Evolutionary conservation across 164 flowering plant genomes (phyloP), one percentile per base, ranked within the genome.

Genomic region (Vitis amurensis): DNA sequence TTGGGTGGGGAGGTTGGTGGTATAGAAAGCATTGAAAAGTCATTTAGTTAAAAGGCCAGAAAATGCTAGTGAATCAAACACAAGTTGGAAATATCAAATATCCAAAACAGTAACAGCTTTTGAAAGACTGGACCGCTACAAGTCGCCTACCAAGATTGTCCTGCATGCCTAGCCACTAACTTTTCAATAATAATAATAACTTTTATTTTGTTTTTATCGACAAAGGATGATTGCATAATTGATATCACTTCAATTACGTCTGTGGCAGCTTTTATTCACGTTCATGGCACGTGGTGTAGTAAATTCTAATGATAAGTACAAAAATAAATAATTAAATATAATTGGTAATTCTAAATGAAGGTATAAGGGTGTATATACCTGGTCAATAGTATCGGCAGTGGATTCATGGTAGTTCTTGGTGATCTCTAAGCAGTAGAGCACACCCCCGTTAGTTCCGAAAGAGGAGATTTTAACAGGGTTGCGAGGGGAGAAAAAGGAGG

Each of bases 401-500:
- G 88, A 77, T 17, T 82, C 88, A 16, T 84, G 69, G 62, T 93
- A 95, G 69, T 95, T 91, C 72, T 89, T 95, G 68, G 98, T 84
- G 74, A 95, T 72, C 73, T 95, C 99, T 69, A 93, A 71, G 84
- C 97, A 91, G 57, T 91, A 95, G 2, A 95, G 71, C 8, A 91
- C 93, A 4, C 89, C 84, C 0, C 87, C 90, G 48, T 77, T 59
- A 3, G 83, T 59, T 23, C 68, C 70, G 19, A 89, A 66, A 13
- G 98, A 90, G 67, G 80, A 72, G 61, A 91, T 84, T 74, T 92
- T 92, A 17, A 91, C 85, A 6, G 98, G 97, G 66, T 95, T 91
- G 1, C 76, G 75, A 15, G 99, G 93, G 17, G 97, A 90, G 77
- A 92, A 94, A 65, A 94, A 94, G 1, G 99, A 95, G 3, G 98